phyloP scores from a whole-genome alignment of 2,329 filamentous ascomycete species.

The Calonectria pteridis region DNA sequence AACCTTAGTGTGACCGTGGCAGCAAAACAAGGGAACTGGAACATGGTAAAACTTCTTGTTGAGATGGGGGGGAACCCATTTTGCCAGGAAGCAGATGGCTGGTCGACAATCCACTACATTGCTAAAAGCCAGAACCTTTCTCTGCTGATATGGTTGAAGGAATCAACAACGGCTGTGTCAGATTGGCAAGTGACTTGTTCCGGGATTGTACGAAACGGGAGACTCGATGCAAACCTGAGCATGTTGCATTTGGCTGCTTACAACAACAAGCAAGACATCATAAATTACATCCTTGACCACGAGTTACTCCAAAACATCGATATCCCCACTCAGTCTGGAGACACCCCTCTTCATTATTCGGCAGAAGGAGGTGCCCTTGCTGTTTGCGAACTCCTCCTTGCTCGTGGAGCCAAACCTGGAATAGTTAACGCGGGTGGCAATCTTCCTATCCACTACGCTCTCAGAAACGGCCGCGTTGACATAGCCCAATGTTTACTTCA shows the following conservation, averaged over 20 bases:
- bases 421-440: background rate
- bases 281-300: background rate
- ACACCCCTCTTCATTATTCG: constrained; percentile 6
- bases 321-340: background rate
- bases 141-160: background rate
- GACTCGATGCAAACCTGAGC: background rate
- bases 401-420: background rate
- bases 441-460: background rate
- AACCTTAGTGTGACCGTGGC: background rate
- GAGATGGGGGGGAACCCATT: background rate
- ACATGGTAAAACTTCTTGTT: background rate
- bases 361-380: background rate
- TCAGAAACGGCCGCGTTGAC: background rate
- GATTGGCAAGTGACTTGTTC: background rate
- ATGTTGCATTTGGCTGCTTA: constrained; percentile 2
- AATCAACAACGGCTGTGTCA: background rate
- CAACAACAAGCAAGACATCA: background rate
- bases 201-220: too few species aligned
- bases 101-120: background rate
- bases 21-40: background rate
- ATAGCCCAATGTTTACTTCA: background rate
- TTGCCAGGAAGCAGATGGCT: background rate
- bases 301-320: background rate
- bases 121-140: fast-evolving
- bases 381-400: background rate